Base-by-base conservation (phyloP, 805 yeast species). In the Huiozyma naganishii region DNA sequence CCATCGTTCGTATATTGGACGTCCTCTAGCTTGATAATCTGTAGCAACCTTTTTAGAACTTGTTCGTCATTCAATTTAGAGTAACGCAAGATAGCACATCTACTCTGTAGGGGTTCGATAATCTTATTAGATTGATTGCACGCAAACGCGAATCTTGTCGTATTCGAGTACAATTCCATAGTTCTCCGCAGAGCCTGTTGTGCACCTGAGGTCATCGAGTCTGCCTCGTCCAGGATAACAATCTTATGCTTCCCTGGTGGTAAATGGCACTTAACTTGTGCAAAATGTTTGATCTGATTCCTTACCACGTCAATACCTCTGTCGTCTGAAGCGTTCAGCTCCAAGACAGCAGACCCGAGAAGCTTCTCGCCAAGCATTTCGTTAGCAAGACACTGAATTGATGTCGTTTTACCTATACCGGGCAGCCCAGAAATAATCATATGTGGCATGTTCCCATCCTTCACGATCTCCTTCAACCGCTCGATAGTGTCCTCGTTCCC, bases 141-240 rank as follows among this genome's bases (percentile, higher is more conserved):
- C 0, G 97, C 97, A 68, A 92, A 92, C n/a, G 95, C 97, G 69
- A 92, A 92, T 55, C 98, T 74, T 6, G 98, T 92, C 5, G 97
- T 83, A 60, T 83, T 83, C n/a, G 97, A 83, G 58, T 86, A 90
- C 29, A 90, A 73, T 59, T 89, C 97, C 97, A 88, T 88, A 1
- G 95, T 88, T 58, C 97, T 74, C 63, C 97, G 74, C 54, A 89
- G 67, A 0, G 97, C 97, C 61, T 86, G 95, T 61, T 88, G 97
- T 2, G 97, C 96, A 34, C 95, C 96, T 0, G 95, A 87, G 0
- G 97, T 88, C 97, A 88, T 88, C 9, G 92, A 81, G 59, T 88
- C 97, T 0, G 96, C 97, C 65, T 88, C 98, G 64, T 90, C 98
- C 50, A 92, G 67, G 42, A 92, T 90, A 51, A 92, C 75, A 44